A percentile compares a stretch with the other conserved stretches of the same genome.
These are phyloP conservation scores for Penicillium janthinellum DNA, from an alignment of 2,329 filamentous ascomycete species.

Conservation along the genomic window DNA sequence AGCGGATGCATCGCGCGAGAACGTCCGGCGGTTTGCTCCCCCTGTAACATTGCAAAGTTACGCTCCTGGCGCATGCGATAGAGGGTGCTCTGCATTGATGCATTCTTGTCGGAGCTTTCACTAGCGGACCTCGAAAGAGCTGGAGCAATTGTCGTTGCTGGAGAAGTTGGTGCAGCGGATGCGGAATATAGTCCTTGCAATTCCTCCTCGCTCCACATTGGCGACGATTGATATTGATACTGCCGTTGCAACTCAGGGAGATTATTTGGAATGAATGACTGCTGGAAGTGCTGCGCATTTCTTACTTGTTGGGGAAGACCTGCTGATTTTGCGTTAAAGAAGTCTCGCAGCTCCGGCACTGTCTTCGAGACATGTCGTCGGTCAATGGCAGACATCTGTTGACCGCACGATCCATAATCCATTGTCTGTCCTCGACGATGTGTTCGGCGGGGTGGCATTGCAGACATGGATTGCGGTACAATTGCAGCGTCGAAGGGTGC, in stretches of 20 bases:
- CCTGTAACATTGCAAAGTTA: slow-evolving; percentile 24
- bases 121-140: slow-evolving; percentile 26
- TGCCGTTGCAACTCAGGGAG: slow-evolving; percentile 12
- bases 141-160: slow-evolving; percentile 19
- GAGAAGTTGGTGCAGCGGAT: slow-evolving; percentile 34
- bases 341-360: slow-evolving; percentile 29
- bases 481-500: slow-evolving; percentile 68
- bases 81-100: slow-evolving; percentile 28
- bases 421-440: slow-evolving; percentile 85
- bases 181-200: slow-evolving; percentile 32
- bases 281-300: slow-evolving; percentile 30
- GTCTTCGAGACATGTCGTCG: slow-evolving; percentile 26
- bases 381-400: slow-evolving; percentile 36
- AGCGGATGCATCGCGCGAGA: slow-evolving; percentile 34
- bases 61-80: slow-evolving; percentile 36
- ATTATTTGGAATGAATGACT: slow-evolving; percentile 21
- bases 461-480: slow-evolving; percentile 58
- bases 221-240: slow-evolving; percentile 35
- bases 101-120: slow-evolving; percentile 22
- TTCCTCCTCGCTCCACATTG: slow-evolving; percentile 35
- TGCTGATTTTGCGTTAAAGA: slow-evolving; percentile 34
- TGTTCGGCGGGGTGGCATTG: slow-evolving; percentile 49
- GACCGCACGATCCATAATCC: slow-evolving; percentile 67
- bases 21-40: slow-evolving; percentile 28
- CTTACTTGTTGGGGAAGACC: slow-evolving; percentile 19